These are phyloP conservation scores for Coniochaeta sp. DNA, from an alignment of 2,329 filamentous ascomycete species.

Conservation along the genomic window DNA sequence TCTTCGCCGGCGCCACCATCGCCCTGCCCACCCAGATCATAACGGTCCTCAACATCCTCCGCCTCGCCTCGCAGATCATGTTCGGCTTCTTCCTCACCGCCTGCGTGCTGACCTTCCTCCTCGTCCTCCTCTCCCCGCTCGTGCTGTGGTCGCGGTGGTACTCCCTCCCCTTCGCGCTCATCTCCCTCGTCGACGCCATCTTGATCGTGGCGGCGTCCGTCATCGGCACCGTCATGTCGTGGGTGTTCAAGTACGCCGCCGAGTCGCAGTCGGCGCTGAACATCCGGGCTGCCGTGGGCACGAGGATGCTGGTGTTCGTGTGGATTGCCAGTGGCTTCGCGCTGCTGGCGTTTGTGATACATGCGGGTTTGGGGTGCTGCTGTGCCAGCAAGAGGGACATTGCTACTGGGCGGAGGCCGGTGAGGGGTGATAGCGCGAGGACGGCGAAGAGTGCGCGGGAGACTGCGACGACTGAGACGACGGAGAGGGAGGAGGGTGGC, in stretches of 20 bases:
- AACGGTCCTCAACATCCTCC: conserved; percentile 67
- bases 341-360: conserved; percentile 64
- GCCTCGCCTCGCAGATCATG: conserved; percentile 75
- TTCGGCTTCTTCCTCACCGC: conserved; percentile 78
- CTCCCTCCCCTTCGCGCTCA: conserved; percentile 59
- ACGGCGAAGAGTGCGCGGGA: background rate
- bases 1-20: conserved; percentile 77
- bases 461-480: background rate
- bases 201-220: conserved; percentile 62
- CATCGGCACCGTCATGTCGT: conserved; percentile 76
- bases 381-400: conserved; percentile 53
- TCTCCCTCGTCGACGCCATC: conserved; percentile 61
- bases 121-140: conserved; percentile 60
- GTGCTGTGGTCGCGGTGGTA: conserved; percentile 47
- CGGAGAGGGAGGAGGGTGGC: too few species aligned
- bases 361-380: conserved; percentile 73
- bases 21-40: conserved; percentile 69
- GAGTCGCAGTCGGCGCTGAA: conserved; percentile 67
- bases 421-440: conserved; percentile 7
- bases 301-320: conserved; percentile 78
- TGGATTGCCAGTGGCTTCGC: conserved; percentile 70
- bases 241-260: conserved; percentile 74
- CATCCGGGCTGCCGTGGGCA: conserved; percentile 63
- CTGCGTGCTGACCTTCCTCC: conserved; percentile 61
- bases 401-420: conserved; percentile 26